A percentile compares a stretch with the other conserved stretches of the same genome.
Conservation (phyloP, 441 rosid species). For the Bruguiera hainesii region DNA sequence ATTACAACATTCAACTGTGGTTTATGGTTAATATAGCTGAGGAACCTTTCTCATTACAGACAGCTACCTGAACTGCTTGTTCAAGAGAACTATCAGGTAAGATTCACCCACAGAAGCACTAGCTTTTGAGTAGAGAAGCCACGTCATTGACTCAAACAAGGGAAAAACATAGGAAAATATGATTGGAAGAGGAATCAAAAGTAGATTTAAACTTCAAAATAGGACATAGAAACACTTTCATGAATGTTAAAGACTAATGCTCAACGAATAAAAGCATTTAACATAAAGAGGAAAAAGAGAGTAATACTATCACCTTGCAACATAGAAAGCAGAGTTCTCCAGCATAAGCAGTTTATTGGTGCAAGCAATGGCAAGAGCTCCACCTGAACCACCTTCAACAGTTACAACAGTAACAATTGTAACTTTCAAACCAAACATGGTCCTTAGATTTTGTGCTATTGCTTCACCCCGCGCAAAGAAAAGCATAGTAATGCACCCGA, state of each 20-base stretch:
- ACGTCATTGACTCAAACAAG: background rate
- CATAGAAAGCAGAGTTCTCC: constrained; percentile 41
- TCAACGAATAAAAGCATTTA: background rate
- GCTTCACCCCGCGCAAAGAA: constrained; percentile 30
- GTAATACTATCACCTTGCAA: constrained; percentile 26
- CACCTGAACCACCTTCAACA: constrained; percentile 40
- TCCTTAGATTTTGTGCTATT: constrained; percentile 32
- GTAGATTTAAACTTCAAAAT: background rate
- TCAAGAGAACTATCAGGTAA: background rate
- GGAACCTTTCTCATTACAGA: background rate
- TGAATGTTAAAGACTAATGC: background rate
- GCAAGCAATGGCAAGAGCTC: constrained; percentile 45
- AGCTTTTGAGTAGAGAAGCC: background rate
- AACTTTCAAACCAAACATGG: constrained; percentile 35
- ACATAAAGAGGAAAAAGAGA: background rate
- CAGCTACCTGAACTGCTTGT: background rate
- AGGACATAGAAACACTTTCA: background rate
- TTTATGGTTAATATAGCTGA: too few relatives aligned
- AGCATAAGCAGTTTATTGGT: constrained; percentile 41
- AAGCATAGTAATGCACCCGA: too few relatives aligned
- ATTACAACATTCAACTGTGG: background rate
- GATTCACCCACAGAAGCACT: background rate
- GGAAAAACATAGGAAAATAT: background rate
- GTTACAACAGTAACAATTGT: constrained; percentile 31
- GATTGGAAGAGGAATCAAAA: too few relatives aligned